Base-by-base conservation (phyloP, 805 yeast species). In the Ogataea parapolymorpha region DNA sequence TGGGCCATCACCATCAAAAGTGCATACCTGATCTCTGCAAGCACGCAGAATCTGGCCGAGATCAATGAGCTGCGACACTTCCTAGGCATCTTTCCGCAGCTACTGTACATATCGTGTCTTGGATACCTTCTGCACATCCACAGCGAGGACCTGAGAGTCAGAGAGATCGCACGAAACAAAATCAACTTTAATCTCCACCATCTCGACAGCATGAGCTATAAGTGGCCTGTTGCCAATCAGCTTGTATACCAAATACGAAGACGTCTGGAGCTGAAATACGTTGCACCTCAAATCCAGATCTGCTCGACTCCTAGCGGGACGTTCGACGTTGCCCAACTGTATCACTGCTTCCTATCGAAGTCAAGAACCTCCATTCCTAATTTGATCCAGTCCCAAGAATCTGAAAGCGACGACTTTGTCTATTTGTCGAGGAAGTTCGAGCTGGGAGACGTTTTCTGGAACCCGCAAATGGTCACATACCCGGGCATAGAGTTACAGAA, bases 191-290 rank as follows among this genome's bases (percentile, higher is more conserved):
- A 43, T 20, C 14, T 35, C 4, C 25, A 26, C 14, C 26, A 23
- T 20, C 34, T 46, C 14, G 42, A 26, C 11, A 29, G 13, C 5
- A n/a, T 46, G 14, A 28, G 40, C 13, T n/a, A 28, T 26, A 46
- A 41, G 26, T 46, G 50, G 50, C 47, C 47, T 3, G 26, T 46
- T 6, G 45, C 46, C 11, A 20, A 22, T 16, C 50, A 43, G 31
- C 20, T 31, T 7, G 17, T 26, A n/a, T 37, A 37, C 38, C 39
- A 32, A 14, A n/a, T 41, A 10, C 30, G 29, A 17, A 33, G 37
- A 28, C 37, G 37, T 11, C 8, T 39, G 38, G 37, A 39, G 18
- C 29, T 28, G 6, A 31, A 28, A 28, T 24, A 39, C 15, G 24
- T 14, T 28, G 26, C 37, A 9, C 16, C 29, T 11, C 12, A 22